A percentile compares a stretch with the other conserved stretches of the same genome.
These are phyloP conservation scores for Euphorbia corollata DNA, from an alignment of 441 rosid species.

Conservation along the genomic window DNA sequence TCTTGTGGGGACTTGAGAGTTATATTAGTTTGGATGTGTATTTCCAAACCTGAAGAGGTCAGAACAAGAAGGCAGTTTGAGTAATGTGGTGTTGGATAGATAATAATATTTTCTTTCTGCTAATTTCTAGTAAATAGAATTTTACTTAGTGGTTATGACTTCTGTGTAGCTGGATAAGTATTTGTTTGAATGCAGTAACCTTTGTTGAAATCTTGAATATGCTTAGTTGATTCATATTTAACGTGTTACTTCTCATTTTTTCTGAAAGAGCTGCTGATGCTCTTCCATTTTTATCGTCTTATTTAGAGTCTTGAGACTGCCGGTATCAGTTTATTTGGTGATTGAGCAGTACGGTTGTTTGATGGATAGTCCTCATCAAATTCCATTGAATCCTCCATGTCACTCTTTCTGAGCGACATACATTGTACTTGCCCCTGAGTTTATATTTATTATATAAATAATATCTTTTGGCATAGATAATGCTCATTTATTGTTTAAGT, in stretches of 20 bases:
- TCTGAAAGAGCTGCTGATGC: not conserved
- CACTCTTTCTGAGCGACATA: not conserved
- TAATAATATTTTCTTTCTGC: conserved; percentile 1
- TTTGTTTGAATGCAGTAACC: not conserved
- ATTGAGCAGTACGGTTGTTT: not conserved
- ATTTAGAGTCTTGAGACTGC: not conserved
- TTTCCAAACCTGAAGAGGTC: not conserved
- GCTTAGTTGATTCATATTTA: conserved; percentile 5
- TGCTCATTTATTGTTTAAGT: not conserved
- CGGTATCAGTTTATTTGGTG: not conserved
- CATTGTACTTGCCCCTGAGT: not conserved
- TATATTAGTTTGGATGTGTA: not conserved
- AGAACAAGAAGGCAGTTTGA: not conserved
- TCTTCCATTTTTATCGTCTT: not conserved
- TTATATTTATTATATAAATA: not conserved
- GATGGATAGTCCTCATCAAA: not conserved
- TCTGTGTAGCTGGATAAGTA: not conserved
- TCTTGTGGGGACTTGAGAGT: not conserved
- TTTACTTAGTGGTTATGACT: not conserved
- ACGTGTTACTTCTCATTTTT: not conserved
- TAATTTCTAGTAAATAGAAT: conserved; percentile 1
- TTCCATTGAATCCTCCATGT: not conserved
- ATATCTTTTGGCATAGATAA: not conserved
- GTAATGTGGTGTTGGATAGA: not conserved
- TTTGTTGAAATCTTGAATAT: not conserved